Conservation (phyloP, 2,329 filamentous ascomycete genomes). For the Boeremia lycopersici region DNA sequence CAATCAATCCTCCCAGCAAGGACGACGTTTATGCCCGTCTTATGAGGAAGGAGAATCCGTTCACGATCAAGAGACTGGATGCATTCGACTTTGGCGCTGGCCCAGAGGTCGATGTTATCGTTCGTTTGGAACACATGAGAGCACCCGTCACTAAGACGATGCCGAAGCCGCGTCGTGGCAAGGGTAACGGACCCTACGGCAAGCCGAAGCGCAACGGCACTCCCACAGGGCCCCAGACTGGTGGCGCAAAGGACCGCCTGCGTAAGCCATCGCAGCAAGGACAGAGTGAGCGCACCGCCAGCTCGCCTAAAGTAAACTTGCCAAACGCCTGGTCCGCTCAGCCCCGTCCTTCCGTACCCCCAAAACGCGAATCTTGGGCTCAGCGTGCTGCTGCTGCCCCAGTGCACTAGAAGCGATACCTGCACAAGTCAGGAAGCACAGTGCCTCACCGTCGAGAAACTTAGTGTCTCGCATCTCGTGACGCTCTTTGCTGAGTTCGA, state of each 20-base stretch:
- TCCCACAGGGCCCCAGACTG: slow-evolving; percentile 24
- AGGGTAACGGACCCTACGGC: slow-evolving; percentile 17
- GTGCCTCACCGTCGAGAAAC: background rate
- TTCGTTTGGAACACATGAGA: slow-evolving; percentile 35
- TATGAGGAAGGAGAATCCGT: slow-evolving; percentile 37
- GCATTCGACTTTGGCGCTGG: slow-evolving; percentile 32
- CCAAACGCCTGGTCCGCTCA: slow-evolving; percentile 35
- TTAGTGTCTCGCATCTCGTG: background rate
- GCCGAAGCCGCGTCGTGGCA: slow-evolving; percentile 31
- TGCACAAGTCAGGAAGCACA: background rate
- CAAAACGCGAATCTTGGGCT: slow-evolving; percentile 21
- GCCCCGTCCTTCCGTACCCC: slow-evolving; percentile 27
- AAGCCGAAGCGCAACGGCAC: slow-evolving; percentile 38
- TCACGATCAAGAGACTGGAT: slow-evolving; percentile 35
- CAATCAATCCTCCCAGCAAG: slow-evolving; percentile 30
- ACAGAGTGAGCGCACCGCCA: slow-evolving; percentile 34
- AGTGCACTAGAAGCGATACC: slow-evolving; percentile 2
- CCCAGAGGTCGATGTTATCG: slow-evolving; percentile 35
- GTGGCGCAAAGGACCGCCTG: slow-evolving; percentile 31
- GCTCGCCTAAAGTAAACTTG: slow-evolving; percentile 30
- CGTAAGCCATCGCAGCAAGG: slow-evolving; percentile 42
- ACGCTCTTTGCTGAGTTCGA: slow-evolving; percentile 1
- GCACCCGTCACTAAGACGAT: slow-evolving; percentile 38
- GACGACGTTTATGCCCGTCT: slow-evolving; percentile 24
- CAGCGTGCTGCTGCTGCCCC: slow-evolving; percentile 16